These are phyloP conservation scores for Sequoiadendron giganteum DNA, from an alignment of 75 land plant species.

Conservation along the genomic window DNA sequence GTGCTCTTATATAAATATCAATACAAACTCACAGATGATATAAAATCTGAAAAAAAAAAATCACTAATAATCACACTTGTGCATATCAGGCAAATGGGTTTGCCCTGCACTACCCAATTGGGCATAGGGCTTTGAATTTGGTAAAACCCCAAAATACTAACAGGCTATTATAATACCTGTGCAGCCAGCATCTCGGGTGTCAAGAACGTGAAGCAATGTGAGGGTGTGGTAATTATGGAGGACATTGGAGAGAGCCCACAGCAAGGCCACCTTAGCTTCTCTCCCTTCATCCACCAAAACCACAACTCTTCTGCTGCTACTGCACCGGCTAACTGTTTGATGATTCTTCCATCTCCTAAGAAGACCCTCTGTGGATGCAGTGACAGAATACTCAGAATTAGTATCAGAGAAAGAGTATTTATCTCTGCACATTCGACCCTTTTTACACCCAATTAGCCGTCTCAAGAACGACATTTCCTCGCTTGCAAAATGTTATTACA, in stretches of 20 bases:
- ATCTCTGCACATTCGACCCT: not conserved
- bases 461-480: not conserved
- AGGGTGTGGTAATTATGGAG: conserved; percentile 59
- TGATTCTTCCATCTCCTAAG: not conserved
- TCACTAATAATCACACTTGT: too few species aligned
- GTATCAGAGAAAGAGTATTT: not conserved
- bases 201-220: conserved; percentile 53
- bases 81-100: too few species aligned
- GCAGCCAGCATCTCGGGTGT: not conserved
- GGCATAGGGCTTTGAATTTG: too few species aligned
- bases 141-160: too few species aligned
- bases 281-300: conserved; percentile 61
- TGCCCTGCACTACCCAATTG: too few species aligned
- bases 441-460: not conserved
- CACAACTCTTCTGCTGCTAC: conserved; percentile 56
- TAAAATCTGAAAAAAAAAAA: too few species aligned
- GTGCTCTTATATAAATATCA: too few species aligned
- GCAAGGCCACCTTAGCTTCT: conserved; percentile 61
- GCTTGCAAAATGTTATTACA: not conserved
- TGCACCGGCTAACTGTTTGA: not conserved
- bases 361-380: not conserved
- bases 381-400: not conserved
- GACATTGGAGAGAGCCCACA: conserved; percentile 84
- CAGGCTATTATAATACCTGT: not conserved
- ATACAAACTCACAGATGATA: too few species aligned